A percentile compares a stretch with the other conserved stretches of the same genome.
These are phyloP conservation scores for Podaxis sp. DNA, from an alignment of 768 basidiomycete genomes.

Conservation along the genomic window DNA sequence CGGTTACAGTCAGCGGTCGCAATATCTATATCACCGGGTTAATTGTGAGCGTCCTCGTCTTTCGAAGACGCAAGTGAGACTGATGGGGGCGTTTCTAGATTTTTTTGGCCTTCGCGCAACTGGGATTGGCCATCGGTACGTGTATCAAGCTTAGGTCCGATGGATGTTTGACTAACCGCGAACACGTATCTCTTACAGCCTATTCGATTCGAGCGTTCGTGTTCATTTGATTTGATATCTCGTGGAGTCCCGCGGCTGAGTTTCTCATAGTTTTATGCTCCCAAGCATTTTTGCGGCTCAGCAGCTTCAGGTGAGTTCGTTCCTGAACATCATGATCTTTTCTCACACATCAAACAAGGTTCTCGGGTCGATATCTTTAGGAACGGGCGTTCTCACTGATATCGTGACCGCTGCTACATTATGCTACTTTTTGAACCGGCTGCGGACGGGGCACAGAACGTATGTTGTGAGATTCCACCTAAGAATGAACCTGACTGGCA, in stretches of 20 bases:
- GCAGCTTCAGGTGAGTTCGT: slow-evolving; percentile 41
- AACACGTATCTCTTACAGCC: not conserved
- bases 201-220: slow-evolving; percentile 14
- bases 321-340: not conserved
- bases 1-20: slow-evolving; percentile 50
- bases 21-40: slow-evolving; percentile 53
- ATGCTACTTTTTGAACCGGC: slow-evolving; percentile 56
- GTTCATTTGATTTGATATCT: not conserved
- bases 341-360: slow-evolving; percentile 34
- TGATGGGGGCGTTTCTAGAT: slow-evolving; percentile 31
- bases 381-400: slow-evolving; percentile 55
- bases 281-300: slow-evolving; percentile 41
- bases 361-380: slow-evolving; percentile 53
- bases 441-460: slow-evolving; percentile 55
- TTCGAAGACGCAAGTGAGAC: not conserved
- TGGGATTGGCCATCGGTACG: slow-evolving; percentile 36
- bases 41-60: slow-evolving; percentile 42
- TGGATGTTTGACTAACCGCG: not conserved
- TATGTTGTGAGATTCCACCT: slow-evolving; percentile 26
- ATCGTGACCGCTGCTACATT: slow-evolving; percentile 56
- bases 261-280: slow-evolving; percentile 35
- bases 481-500: not conserved
- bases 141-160: not conserved
- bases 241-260: not conserved
- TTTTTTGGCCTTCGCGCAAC: slow-evolving; percentile 46